phyloP scores from a whole-genome alignment of 1,284 basidiomycete genomes.

The Malassezia furfur region DNA sequence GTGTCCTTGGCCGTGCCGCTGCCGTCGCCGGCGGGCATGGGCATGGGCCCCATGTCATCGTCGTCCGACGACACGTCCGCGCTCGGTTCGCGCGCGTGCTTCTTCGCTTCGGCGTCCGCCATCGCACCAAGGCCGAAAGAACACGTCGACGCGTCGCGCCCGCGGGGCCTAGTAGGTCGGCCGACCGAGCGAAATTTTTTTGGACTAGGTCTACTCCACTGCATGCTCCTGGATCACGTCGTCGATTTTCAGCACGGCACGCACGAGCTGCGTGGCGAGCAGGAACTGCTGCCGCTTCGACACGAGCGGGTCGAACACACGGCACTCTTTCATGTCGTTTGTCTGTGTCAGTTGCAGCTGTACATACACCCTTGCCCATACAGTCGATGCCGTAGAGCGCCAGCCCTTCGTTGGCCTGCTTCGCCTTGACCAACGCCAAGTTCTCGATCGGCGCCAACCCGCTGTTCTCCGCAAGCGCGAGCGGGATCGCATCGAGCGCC shows the following conservation, averaged over 20 bases:
- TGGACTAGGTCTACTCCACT: not conserved
- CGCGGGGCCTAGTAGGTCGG: too few species aligned
- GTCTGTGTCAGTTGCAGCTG: not conserved
- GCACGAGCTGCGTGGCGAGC: constrained; percentile 79
- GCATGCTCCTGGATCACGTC: constrained; percentile 36
- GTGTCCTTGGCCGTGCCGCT: not conserved
- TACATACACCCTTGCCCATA: constrained; percentile 58
- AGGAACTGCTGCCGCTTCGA: constrained; percentile 95
- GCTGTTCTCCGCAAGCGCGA: constrained; percentile 94
- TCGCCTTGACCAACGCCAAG: constrained; percentile 81
- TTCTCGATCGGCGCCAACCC: constrained; percentile 93
- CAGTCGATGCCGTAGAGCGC: constrained; percentile 88
- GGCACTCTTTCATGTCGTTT: constrained; percentile 87
- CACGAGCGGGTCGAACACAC: constrained; percentile 92
- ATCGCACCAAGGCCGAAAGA: not conserved
- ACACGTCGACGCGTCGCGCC: not conserved
- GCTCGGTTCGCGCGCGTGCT: not conserved
- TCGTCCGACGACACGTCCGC: constrained; percentile 1
- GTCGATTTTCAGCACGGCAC: constrained; percentile 50
- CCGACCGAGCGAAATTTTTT: too few species aligned
- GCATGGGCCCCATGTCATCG: constrained; percentile 16
- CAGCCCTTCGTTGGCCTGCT: constrained; percentile 80
- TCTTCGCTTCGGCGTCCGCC: not conserved
- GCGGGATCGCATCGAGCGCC: constrained; percentile 81
- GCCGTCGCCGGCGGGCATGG: not conserved